These are phyloP conservation scores for Cordyceps cateniannulata DNA, from an alignment of 2,329 filamentous ascomycete genomes.

Conservation along the genomic window DNA sequence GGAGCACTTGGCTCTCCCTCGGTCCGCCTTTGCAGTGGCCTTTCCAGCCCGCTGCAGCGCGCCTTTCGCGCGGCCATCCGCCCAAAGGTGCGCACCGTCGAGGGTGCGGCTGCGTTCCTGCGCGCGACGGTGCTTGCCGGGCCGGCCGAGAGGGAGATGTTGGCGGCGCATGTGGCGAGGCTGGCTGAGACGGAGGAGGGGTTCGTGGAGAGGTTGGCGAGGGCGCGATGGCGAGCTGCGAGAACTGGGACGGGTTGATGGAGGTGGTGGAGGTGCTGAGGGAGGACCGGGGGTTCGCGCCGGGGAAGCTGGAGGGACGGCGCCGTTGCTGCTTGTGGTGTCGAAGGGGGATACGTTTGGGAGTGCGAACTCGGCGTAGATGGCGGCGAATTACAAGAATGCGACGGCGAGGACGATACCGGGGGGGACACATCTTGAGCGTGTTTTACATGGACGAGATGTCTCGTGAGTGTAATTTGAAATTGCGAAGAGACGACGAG, in stretches of 20 bases:
- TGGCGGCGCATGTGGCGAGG: conserved; percentile 5
- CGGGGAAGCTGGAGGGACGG: conserved; percentile 15
- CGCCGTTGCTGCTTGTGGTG: conserved; percentile 16
- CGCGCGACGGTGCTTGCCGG: conserved; percentile 12
- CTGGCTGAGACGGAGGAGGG: conserved; percentile 11
- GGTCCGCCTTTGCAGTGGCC: conserved; percentile 15
- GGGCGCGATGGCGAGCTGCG: conserved; percentile 10
- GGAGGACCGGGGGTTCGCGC: conserved; percentile 20
- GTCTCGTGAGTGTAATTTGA: neutral
- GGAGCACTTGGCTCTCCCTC: conserved; percentile 17
- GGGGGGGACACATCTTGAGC: conserved; percentile 18
- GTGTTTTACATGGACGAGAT: conserved; percentile 19
- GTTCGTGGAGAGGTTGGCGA: conserved; percentile 13
- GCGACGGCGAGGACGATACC: conserved; percentile 15
- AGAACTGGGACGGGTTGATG: conserved; percentile 21
- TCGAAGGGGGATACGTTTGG: conserved; percentile 17
- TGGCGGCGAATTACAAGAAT: conserved; percentile 16
- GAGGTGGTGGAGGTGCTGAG: conserved; percentile 20
- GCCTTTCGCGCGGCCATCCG: conserved; percentile 12
- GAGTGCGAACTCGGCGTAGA: conserved; percentile 15
- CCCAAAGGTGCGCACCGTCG: conserved; percentile 13
- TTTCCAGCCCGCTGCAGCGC: conserved; percentile 16
- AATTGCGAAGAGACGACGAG: neutral
- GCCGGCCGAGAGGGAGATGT: conserved; percentile 12
- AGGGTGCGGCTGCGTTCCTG: conserved; percentile 16